Percentiles rank a stretch among this genome's conserved stretches.
phyloP scores from a whole-genome alignment of 257 asterid species.

The Buddleja alternifolia region DNA sequence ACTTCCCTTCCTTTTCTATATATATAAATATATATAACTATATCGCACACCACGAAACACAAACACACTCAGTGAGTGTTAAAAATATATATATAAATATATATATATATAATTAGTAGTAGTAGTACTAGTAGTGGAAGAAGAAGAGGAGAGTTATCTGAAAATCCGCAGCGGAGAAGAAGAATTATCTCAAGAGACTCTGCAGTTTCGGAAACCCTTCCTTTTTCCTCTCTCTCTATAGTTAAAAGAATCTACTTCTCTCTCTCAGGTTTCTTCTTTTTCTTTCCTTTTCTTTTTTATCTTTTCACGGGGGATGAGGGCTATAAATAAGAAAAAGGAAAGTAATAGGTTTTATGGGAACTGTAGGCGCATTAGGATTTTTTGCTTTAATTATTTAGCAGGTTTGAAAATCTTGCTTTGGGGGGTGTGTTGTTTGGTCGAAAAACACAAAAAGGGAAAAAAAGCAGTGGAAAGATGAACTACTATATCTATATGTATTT shows the following conservation, averaged over 20 bases:
- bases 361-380: too few species aligned
- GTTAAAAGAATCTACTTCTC: slow-evolving; percentile 20
- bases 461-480: too few species aligned
- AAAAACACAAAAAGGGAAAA: too few species aligned
- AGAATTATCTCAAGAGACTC: slow-evolving; percentile 17
- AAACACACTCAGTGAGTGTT: slow-evolving; percentile 15
- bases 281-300: background rate
- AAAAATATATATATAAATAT: background rate
- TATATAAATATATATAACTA: background rate
- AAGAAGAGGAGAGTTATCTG: slow-evolving; percentile 6
- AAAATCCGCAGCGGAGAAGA: slow-evolving; percentile 32
- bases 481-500: too few species aligned
- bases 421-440: too few species aligned
- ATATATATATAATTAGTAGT: background rate
- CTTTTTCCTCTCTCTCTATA: slow-evolving; percentile 12
- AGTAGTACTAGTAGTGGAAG: slow-evolving; percentile 7
- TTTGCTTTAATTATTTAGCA: too few species aligned
- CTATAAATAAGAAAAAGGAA: too few species aligned
- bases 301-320: too few species aligned
- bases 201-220: slow-evolving; percentile 41
- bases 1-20: background rate
- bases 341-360: too few species aligned
- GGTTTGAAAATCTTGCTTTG: too few species aligned
- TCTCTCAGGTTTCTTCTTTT: slow-evolving; percentile 25
- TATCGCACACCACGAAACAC: slow-evolving; percentile 17